Conservation (phyloP, 2,329 filamentous ascomycete species). For the Alternaria metachromatica region DNA sequence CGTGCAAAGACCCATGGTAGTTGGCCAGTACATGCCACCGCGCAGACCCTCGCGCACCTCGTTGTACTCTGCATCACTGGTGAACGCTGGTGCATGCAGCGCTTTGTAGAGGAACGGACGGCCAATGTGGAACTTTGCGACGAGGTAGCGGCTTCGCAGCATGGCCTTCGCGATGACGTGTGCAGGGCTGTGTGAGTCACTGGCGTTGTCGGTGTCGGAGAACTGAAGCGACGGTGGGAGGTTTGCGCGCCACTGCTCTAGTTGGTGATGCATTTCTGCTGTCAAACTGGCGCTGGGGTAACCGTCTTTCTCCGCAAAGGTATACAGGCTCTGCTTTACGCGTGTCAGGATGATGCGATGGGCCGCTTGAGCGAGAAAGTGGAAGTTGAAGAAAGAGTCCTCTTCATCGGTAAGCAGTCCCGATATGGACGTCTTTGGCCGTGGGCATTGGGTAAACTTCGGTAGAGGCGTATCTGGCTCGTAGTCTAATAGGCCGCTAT, state of each 20-base stretch:
- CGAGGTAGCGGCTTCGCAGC: conserved; percentile 47
- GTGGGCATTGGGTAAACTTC: conserved; percentile 58
- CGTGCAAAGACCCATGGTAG: conserved; percentile 45
- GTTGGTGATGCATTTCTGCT: conserved; percentile 61
- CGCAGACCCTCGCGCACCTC: conserved; percentile 38
- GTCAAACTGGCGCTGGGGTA: conserved; percentile 57
- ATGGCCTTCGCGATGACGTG: conserved; percentile 50
- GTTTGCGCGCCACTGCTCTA: conserved; percentile 62
- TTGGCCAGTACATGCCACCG: conserved; percentile 48
- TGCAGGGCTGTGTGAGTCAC: conserved; percentile 41
- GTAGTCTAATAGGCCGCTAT: conserved; percentile 58
- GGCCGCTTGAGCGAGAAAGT: conserved; percentile 63
- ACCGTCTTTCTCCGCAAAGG: conserved; percentile 52
- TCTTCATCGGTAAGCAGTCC: conserved; percentile 52
- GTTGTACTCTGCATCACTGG: conserved; percentile 40
- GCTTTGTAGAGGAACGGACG: conserved; percentile 50
- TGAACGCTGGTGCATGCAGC: conserved; percentile 39
- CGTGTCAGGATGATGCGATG: conserved; percentile 63
- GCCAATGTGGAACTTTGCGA: conserved; percentile 48
- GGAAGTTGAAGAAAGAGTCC: conserved; percentile 63
- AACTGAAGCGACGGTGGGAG: conserved; percentile 59
- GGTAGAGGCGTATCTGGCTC: conserved; percentile 62
- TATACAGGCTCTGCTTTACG: conserved; percentile 59
- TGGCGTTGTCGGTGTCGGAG: conserved; percentile 42
- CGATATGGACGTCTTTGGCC: conserved; percentile 43